These are phyloP conservation scores for Jamesozyma spencerorum DNA, from an alignment of 805 yeast species.

Conservation along the genomic window DNA sequence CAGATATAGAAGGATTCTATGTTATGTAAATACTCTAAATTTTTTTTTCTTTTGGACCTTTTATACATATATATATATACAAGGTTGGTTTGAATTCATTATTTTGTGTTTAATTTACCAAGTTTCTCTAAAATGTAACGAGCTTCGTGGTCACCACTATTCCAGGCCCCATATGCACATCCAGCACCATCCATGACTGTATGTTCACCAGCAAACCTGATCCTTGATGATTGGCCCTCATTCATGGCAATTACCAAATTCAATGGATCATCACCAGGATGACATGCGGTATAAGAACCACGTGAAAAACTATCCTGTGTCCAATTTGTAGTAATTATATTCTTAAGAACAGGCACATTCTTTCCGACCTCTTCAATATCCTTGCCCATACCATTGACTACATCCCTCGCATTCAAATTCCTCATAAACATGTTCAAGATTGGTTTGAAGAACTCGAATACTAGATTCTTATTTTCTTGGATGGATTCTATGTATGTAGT, in stretches of 20 bases:
- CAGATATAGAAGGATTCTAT: slow-evolving; percentile 11
- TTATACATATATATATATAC: background rate
- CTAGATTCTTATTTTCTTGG: slow-evolving; percentile 40
- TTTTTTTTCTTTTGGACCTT: background rate
- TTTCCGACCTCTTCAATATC: background rate
- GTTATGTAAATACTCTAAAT: slow-evolving; percentile 3
- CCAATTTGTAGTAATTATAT: slow-evolving; percentile 58
- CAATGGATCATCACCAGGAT: slow-evolving; percentile 60
- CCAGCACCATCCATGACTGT: slow-evolving; percentile 82
- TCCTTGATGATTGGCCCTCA: slow-evolving; percentile 42
- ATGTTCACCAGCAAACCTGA: slow-evolving; percentile 89
- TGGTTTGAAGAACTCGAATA: slow-evolving; percentile 55
- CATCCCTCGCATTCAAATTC: slow-evolving; percentile 10
- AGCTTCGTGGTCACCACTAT: slow-evolving; percentile 59
- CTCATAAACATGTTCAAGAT: slow-evolving; percentile 24
- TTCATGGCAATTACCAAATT: slow-evolving; percentile 52
- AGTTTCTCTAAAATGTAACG: slow-evolving; percentile 24
- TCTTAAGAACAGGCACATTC: slow-evolving; percentile 31
- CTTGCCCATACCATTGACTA: slow-evolving; percentile 4
- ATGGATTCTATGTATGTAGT: slow-evolving; percentile 49
- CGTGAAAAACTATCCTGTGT: slow-evolving; percentile 65
- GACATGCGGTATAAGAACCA: slow-evolving; percentile 75
- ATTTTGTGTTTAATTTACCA: too few relatives aligned
- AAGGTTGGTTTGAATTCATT: too few relatives aligned
- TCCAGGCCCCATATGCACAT: slow-evolving; percentile 86